Evolutionary conservation across 2,329 filamentous ascomycete species (phyloP).

Genomic region (Nectriaceae sp.): DNA sequence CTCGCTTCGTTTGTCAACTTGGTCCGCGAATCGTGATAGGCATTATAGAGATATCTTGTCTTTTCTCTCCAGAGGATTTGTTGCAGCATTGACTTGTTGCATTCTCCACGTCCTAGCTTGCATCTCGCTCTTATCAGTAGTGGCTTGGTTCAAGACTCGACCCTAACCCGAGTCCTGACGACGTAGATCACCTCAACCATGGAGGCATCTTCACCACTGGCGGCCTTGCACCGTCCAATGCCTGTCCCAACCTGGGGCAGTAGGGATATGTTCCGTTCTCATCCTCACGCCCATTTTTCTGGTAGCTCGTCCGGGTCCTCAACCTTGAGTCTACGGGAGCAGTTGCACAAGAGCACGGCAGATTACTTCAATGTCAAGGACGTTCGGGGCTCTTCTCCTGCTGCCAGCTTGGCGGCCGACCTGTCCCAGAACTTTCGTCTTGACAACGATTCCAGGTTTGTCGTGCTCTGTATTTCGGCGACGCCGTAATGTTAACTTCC

Average conservation of each 20-base stretch:
- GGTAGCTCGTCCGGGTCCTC: constrained; percentile 59
- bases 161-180: constrained; percentile 15
- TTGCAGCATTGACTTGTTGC: constrained; percentile 39
- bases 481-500: constrained; percentile 18
- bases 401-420: constrained; percentile 87
- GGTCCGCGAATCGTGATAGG: neutral
- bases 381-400: constrained; percentile 83
- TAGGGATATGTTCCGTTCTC: constrained; percentile 54
- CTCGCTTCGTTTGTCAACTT: constrained; percentile 2
- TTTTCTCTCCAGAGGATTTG: constrained; percentile 16
- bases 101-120: constrained; percentile 19
- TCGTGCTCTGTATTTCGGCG: constrained; percentile 20
- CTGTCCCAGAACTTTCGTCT: constrained; percentile 97
- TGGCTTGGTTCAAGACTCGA: neutral
- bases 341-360: constrained; percentile 57
- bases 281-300: constrained; percentile 49
- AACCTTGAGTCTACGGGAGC: constrained; percentile 79
- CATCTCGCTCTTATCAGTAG: neutral
- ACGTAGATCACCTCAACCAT: constrained; percentile 50
- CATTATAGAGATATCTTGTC: neutral
- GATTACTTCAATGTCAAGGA: constrained; percentile 86
- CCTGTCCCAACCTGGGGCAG: constrained; percentile 60
- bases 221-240: constrained; percentile 81
- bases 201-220: constrained; percentile 92
- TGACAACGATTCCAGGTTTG: constrained; percentile 79